Base-by-base conservation (phyloP, 2,329 filamentous ascomycete genomes). In the Fusarium sp. region DNA sequence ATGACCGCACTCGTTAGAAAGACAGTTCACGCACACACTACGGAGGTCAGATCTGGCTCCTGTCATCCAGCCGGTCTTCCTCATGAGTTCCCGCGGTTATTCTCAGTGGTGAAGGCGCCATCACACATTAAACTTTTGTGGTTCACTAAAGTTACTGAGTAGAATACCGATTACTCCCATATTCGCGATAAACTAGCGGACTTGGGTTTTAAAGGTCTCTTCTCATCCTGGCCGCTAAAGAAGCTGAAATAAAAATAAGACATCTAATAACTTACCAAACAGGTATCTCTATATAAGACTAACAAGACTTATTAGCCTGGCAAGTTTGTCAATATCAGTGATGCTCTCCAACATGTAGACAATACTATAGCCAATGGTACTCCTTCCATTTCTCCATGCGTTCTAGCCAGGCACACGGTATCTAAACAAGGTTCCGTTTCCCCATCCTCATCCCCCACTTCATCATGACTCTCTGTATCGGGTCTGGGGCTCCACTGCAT, bases 61-160 rank as follows among this genome's bases (percentile, higher is more conserved):
- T 70, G 74, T 70, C 66, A 70, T 57, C 74, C 65, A 75, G 67
- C 72, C 68, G 64, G 58, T 63, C n/a, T 59, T 53, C 41, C 28
- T 60, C 36, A 55, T 53, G 64, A 61, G 65, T 69, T 69, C 66
- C 75, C 76, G 74, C 66, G 76, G 76, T 61, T 78, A 78, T 74
- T 66, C 60, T 67, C 72, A 18, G 20, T 45, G 42, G 22, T 12
- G 38, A 47, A 36, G 18, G 50, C 50, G 38, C 35, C 38, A 61
- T 36, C 38, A 28, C 24, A 35, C 28, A 36, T 12, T 24, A 60
- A 20, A 17, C 32, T 38, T n/a, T 18, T 28, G 20, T 38, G 22
- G 26, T 50, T 36, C 42, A 22, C 13, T 18, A 39, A 26, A 32
- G 41, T 26, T 28, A n/a, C 30, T 24, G 15, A 22, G 20, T 35